Evolutionary conservation across 140 eudicot species (phyloP), one percentile per base, ranked within the genome.

Genomic region (Artemisia princeps): DNA sequence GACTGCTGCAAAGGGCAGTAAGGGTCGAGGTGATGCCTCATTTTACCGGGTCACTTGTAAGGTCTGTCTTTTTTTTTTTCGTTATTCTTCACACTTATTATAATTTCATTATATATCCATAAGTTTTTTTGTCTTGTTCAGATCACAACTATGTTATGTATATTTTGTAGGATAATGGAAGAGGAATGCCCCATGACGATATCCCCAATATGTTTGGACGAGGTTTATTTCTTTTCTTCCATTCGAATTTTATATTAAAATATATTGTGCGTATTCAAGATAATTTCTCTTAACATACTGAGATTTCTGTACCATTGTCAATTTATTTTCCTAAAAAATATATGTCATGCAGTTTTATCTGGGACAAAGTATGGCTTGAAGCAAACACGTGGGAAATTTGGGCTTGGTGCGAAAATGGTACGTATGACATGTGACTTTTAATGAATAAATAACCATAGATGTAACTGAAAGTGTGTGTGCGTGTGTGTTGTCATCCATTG

Each of bases 321-420:
- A 67, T 42, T 37, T 52, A 65, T 64, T 30, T 40, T 69, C 15
- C 45, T 53, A 73, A 77, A 5, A 75, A 33, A 64, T 53, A 37
- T 11, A 15, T 2, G 48, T 58, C 13, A 10, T 82, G 84, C 84
- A 94, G 99, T 94, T 75, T 76, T 94, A 70, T 94, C 99, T 24
- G 99, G 99, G 64, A 94, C 99, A 58, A 94, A 94, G 79, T 94
- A 94, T 69, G 99, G 96, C 48, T 64, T 94, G 83, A 94, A 94
- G 71, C 99, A 94, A 79, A 94, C 99, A 54, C 90, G 96, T 65
- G 99, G 99, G 62, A 94, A 94, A 72, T 94, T 80, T 59, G 96
- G 99, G 60, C 92, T 94, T 71, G 99, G 99, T 68, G 99, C 99
- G 40, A 94, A 94, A 86, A 94, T 94, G 99, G 99, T 94, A 79